These are phyloP conservation scores for Bothriochloa decipiens DNA, from an alignment of 176 grass and related monocot genomes.

Conservation along the genomic window DNA sequence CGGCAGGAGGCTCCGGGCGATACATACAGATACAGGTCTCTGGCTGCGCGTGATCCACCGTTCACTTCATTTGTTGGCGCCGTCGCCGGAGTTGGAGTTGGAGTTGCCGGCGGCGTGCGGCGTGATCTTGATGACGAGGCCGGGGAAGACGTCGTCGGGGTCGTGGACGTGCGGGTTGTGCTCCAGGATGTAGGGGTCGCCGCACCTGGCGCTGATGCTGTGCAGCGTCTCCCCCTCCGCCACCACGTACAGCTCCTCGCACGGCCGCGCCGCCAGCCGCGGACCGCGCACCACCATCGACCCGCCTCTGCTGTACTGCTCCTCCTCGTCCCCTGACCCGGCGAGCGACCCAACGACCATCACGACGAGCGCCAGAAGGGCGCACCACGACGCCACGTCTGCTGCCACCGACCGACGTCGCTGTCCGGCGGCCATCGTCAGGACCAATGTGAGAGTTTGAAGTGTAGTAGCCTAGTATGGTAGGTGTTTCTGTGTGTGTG, in stretches of 20 bases:
- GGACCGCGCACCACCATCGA: slow-evolving; percentile 32
- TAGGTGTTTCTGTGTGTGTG: neutral
- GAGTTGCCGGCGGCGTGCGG: slow-evolving; percentile 29
- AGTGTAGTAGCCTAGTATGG: too few species aligned
- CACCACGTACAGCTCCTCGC: slow-evolving; percentile 90
- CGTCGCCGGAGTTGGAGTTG: neutral
- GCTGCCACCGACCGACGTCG: slow-evolving; percentile 22
- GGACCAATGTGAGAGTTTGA: neutral
- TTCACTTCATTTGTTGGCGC: neutral
- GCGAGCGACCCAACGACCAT: slow-evolving; percentile 55
- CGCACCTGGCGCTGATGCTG: slow-evolving; percentile 89
- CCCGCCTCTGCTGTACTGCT: neutral
- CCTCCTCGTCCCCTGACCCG: neutral
- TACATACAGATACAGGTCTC: neutral
- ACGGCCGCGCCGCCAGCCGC: slow-evolving; percentile 49
- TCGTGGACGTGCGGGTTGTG: slow-evolving; percentile 87
- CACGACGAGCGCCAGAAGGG: slow-evolving; percentile 48
- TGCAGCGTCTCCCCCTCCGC: slow-evolving; percentile 79
- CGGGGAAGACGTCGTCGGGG: slow-evolving; percentile 92
- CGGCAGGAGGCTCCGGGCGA: neutral
- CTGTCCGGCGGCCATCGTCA: slow-evolving; percentile 26
- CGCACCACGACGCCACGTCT: slow-evolving; percentile 68
- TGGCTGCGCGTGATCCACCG: too few species aligned
- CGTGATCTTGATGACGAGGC: slow-evolving; percentile 78
- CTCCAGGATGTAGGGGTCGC: slow-evolving; percentile 88